Conservation (phyloP, 2,329 filamentous ascomycete genomes). For the Trichoderma sp. region DNA sequence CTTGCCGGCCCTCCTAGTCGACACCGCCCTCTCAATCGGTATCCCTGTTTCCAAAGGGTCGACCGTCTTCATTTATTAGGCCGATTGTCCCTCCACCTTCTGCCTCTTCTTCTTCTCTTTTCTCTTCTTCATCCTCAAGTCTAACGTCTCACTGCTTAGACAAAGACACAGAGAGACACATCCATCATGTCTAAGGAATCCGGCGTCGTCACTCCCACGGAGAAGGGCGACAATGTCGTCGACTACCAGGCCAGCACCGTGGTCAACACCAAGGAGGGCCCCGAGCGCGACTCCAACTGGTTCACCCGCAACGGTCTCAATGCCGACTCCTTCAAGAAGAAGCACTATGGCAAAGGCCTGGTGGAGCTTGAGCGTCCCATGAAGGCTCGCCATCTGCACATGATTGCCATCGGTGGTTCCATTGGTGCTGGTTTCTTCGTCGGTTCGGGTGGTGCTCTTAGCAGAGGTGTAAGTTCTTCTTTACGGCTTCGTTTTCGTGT, state of each 20-base stretch:
- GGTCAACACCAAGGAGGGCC: constrained; percentile 22
- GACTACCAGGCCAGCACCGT: constrained; percentile 16
- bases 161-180: background rate
- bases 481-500: background rate
- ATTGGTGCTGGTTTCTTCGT: constrained; percentile 44
- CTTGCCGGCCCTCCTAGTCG: constrained; percentile 15
- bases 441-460: constrained; percentile 53
- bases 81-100: background rate
- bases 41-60: constrained; percentile 22
- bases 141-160: constrained; percentile 26
- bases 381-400: constrained; percentile 58
- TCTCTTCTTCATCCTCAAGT: constrained; percentile 12
- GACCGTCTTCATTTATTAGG: background rate
- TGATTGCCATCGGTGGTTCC: constrained; percentile 57
- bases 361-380: constrained; percentile 47
- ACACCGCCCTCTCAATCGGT: constrained; percentile 8
- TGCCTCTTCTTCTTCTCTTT: background rate
- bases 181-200: constrained; percentile 21
- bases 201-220: constrained; percentile 17
- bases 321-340: constrained; percentile 41
- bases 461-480: constrained; percentile 44
- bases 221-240: constrained; percentile 26
- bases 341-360: constrained; percentile 36
- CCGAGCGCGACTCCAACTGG: constrained; percentile 34
- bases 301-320: constrained; percentile 43